Base-by-base conservation (phyloP, 805 yeast species). In the Cyberlindnera euphorbiae region DNA sequence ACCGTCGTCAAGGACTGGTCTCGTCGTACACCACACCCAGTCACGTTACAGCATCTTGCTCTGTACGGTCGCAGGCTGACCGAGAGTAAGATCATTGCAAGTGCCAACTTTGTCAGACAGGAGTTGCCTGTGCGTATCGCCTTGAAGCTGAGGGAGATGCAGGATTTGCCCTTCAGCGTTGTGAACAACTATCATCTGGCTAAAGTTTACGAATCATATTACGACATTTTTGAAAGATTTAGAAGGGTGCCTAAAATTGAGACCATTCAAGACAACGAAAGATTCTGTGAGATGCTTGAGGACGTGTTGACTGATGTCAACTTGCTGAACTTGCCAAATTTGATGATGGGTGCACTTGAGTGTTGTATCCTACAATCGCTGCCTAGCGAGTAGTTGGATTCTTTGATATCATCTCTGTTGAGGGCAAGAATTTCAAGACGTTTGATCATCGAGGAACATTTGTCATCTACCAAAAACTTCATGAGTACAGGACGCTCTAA, bases 281-380 rank as follows among this genome's bases (percentile, higher is more conserved):
- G 60, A 46, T 89, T 90, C 57, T 81, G 94, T 53, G 64, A 66
- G 17, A 71, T 77, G 35, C 63, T 89, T 38, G 69, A 74, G 18
- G 66, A 71, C 22, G 72, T 88, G 44, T 63, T 90, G 47, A 69
- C 71, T 18, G 87, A 82, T 57, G 83, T 79, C 50, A 96, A 90
- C 60, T 70, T 87, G 32, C 64, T 82, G 36, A 84, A 87, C 44
- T 67, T 90, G 41, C 93, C 97, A 1, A 90, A 89, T 56, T 66
- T 89, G 41, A 82, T 90, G 69, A 84, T 88, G 88, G 97, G 97
- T 2, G 87, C 95, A 1, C 64, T 88, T 31, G 97, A 90, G 51
- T 80, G 80, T 44, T 75, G 83, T 11, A 76, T 81, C 25, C 55
- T 81, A 32, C 59, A 59, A 17, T 57, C 71, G 6, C 69, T 82